Percentiles rank a stretch among this genome's conserved stretches.
phyloP scores from a whole-genome alignment of 768 basidiomycete genomes.

The Amanita thiersii region DNA sequence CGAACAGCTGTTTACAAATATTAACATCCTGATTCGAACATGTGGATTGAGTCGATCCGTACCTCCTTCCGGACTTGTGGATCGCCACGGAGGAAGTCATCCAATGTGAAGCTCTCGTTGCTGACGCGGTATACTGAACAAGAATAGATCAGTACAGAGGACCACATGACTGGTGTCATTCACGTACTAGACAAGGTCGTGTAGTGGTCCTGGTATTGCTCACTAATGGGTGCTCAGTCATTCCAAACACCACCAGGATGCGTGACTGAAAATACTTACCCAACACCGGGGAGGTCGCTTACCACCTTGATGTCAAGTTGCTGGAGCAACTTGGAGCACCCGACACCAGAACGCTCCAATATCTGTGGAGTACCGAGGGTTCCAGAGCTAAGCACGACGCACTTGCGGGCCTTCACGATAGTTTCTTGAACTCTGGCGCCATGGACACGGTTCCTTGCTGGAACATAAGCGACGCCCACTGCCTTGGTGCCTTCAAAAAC shows the following conservation, averaged over 20 bases:
- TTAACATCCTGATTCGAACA: background rate
- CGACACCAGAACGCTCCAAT: constrained; percentile 67
- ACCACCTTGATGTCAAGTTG: constrained; percentile 53
- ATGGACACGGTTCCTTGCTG: constrained; percentile 50
- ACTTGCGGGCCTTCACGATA: constrained; percentile 59
- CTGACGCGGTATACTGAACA: constrained; percentile 58
- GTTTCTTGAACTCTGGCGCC: constrained; percentile 47
- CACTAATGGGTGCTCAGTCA: constrained; percentile 23
- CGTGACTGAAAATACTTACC: constrained; percentile 27
- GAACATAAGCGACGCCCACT: constrained; percentile 65
- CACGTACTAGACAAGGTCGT: constrained; percentile 54
- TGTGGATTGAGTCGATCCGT: constrained; percentile 10
- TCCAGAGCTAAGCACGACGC: constrained; percentile 56
- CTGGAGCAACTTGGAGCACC: constrained; percentile 43
- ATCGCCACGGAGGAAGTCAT: constrained; percentile 66
- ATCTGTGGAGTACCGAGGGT: constrained; percentile 70
- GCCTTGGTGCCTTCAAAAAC: constrained; percentile 69
- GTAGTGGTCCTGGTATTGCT: constrained; percentile 71
- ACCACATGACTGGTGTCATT: background rate
- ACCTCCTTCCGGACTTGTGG: constrained; percentile 50
- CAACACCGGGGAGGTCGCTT: constrained; percentile 65
- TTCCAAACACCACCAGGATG: background rate
- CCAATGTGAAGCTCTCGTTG: constrained; percentile 52
- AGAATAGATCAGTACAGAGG: too few relatives aligned
- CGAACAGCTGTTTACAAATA: constrained; percentile 34